Percentiles rank a stretch among this genome's conserved stretches.
phyloP scores from a whole-genome alignment of 1,284 basidiomycete genomes.

The Neolentinus lepideus region DNA sequence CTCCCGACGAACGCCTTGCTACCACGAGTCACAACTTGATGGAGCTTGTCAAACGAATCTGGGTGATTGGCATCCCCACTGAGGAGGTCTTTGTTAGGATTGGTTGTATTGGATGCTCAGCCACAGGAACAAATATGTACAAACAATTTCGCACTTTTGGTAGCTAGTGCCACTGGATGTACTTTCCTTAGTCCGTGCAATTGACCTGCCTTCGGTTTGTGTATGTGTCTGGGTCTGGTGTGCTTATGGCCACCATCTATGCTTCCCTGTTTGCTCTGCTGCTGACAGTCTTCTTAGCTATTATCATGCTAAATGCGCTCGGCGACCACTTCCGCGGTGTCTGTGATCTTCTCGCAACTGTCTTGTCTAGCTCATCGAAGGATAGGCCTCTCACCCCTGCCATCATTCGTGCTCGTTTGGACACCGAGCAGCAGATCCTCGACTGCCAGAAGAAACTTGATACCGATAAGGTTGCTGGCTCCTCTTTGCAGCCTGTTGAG shows the following conservation, averaged over 20 bases:
- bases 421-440: slow-evolving; percentile 6
- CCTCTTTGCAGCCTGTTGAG: neutral
- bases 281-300: slow-evolving; percentile 4
- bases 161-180: too few relatives aligned
- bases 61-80: slow-evolving; percentile 8
- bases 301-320: slow-evolving; percentile 9
- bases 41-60: slow-evolving; percentile 7
- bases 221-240: too few relatives aligned
- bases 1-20: neutral
- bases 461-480: too few relatives aligned
- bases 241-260: too few relatives aligned
- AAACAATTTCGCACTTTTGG: too few relatives aligned
- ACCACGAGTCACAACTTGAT: slow-evolving; percentile 1
- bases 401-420: slow-evolving; percentile 6
- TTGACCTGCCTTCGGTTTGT: too few relatives aligned
- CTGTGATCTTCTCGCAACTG: slow-evolving; percentile 5
- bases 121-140: too few relatives aligned
- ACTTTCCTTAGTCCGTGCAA: too few relatives aligned
- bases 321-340: slow-evolving; percentile 4
- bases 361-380: neutral
- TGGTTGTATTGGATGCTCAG: too few relatives aligned
- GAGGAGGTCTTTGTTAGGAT: too few relatives aligned
- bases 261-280: too few relatives aligned
- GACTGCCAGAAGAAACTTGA: neutral
- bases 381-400: neutral